Conservation (phyloP, 257 asterid species). For the Scutellaria minor region DNA sequence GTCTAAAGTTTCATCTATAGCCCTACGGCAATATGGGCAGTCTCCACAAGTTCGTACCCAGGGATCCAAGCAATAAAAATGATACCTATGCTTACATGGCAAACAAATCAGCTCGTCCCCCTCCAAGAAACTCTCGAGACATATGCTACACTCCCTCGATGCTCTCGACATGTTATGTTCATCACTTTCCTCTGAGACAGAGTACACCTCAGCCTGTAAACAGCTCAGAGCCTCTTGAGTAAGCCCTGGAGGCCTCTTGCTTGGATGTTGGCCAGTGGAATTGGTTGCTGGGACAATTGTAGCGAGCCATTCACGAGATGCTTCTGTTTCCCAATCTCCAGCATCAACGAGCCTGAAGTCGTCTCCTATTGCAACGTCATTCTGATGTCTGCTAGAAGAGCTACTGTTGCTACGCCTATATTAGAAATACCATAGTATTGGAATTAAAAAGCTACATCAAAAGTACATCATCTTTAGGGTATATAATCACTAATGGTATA, state of each 20-base stretch:
- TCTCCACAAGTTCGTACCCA: conserved; percentile 83
- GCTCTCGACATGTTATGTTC: conserved; percentile 38
- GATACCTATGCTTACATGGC: conserved; percentile 81
- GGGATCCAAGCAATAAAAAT: conserved; percentile 70
- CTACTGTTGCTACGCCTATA: conserved; percentile 48
- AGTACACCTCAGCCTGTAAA: conserved; percentile 55
- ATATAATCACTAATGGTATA: not conserved
- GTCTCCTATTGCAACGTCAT: conserved; percentile 43
- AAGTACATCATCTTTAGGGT: not conserved
- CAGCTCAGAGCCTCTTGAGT: conserved; percentile 56
- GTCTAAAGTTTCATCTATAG: conserved; percentile 37
- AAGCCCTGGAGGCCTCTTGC: conserved; percentile 75
- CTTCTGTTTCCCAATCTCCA: conserved; percentile 68
- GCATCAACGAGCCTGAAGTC: conserved; percentile 61
- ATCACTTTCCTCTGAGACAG: conserved; percentile 34
- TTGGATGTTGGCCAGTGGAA: conserved; percentile 36
- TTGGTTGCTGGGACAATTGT: conserved; percentile 41
- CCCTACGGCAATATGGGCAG: conserved; percentile 89
- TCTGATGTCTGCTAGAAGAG: conserved; percentile 45
- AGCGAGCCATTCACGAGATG: conserved; percentile 51
- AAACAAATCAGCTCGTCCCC: conserved; percentile 71
- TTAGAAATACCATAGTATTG: not conserved
- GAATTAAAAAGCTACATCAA: conserved; percentile 3
- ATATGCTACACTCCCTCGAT: conserved; percentile 60
- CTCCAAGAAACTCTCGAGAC: conserved; percentile 73